Conservation (phyloP, 2,329 filamentous ascomycete genomes). For the Akanthomyces dipterigenus region DNA sequence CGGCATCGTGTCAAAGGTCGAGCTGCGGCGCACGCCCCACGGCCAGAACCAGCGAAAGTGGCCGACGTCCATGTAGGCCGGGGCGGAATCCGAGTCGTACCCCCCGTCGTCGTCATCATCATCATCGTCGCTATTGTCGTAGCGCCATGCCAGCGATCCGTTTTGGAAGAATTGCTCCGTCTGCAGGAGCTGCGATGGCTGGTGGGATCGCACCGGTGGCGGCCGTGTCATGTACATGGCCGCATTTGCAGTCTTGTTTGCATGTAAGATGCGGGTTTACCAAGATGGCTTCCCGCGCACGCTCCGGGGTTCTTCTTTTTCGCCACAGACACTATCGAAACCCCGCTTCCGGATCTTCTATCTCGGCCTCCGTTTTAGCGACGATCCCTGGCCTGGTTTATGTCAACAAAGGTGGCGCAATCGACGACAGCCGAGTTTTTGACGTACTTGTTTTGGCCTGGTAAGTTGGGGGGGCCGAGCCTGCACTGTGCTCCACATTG, state of each 20-base stretch:
- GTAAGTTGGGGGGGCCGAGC: neutral
- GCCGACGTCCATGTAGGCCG: slow-evolving; percentile 5
- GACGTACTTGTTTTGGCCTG: neutral
- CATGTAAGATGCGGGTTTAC: neutral
- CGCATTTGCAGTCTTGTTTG: neutral
- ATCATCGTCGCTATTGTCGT: neutral
- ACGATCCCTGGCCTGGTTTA: neutral
- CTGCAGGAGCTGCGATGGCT: slow-evolving; percentile 1
- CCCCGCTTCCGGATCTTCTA: neutral
- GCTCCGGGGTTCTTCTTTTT: neutral
- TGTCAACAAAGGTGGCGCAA: neutral
- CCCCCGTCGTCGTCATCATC: neutral
- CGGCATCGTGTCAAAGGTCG: slow-evolving; percentile 9
- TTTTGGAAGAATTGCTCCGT: slow-evolving; percentile 11
- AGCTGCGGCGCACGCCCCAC: slow-evolving; percentile 9
- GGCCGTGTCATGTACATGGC: slow-evolving; percentile 8
- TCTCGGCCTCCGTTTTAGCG: neutral
- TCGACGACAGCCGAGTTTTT: neutral
- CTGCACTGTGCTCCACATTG: neutral
- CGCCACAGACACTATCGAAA: neutral
- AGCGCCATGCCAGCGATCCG: slow-evolving; percentile 7
- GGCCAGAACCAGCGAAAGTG: slow-evolving; percentile 12
- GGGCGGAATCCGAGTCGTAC: neutral
- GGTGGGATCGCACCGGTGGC: slow-evolving; percentile 7
- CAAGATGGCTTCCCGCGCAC: too few relatives aligned